Percentiles rank a stretch among this genome's conserved stretches.
Conservation (phyloP, 768 basidiomycete genomes). For the Hebeloma cylindrosporum region DNA sequence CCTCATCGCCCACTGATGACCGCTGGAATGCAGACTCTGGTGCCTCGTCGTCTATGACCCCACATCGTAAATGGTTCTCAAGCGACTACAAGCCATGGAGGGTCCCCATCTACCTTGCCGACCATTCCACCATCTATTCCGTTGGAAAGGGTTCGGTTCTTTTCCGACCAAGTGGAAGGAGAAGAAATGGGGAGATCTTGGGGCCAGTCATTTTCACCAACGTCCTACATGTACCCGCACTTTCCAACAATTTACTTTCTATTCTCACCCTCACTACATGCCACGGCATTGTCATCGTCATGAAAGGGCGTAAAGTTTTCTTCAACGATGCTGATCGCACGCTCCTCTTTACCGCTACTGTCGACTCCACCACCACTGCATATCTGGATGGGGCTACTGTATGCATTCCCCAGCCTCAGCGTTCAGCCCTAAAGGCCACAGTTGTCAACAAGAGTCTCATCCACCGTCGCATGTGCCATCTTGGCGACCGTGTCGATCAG, state of each 20-base stretch:
- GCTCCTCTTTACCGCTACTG: not conserved
- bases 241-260: conserved; percentile 13
- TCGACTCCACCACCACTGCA: not conserved
- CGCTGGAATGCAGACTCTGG: conserved; percentile 11
- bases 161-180: not conserved
- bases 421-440: too few species aligned
- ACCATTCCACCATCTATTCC: conserved; percentile 3
- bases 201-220: not conserved
- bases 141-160: conserved; percentile 3
- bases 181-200: not conserved
- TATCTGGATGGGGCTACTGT: not conserved
- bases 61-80: conserved; percentile 6
- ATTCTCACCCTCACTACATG: conserved; percentile 5
- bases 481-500: conserved; percentile 1
- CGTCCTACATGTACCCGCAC: conserved; percentile 11
- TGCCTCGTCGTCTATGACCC: conserved; percentile 8
- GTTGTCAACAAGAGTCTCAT: too few species aligned
- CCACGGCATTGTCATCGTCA: not conserved
- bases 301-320: not conserved
- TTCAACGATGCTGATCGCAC: not conserved
- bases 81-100: too few species aligned
- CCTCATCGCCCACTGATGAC: not conserved
- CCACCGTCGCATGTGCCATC: conserved; percentile 8
- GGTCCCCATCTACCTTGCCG: conserved; percentile 7
- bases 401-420: not conserved